These are phyloP conservation scores for Calocybe gangraenosa DNA, from an alignment of 768 basidiomycete genomes.

Conservation along the genomic window DNA sequence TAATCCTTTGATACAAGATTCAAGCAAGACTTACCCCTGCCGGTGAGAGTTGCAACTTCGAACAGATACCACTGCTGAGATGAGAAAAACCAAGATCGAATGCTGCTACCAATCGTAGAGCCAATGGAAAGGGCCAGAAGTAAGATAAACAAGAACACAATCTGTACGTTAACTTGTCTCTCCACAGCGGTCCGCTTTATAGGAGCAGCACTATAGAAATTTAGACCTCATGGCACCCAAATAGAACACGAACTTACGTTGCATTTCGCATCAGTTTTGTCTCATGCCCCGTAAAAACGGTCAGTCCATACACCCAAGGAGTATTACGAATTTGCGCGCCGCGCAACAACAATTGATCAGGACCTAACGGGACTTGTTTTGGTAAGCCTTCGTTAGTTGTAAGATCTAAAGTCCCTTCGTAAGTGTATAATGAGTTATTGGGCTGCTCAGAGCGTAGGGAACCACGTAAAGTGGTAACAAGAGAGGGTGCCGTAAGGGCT, in stretches of 20 bases:
- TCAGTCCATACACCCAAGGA: conserved; percentile 91
- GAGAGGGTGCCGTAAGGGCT: conserved; percentile 69
- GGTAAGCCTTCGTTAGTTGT: conserved; percentile 53
- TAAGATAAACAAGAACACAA: conserved; percentile 89
- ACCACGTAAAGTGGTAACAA: conserved; percentile 71
- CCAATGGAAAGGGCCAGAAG: conserved; percentile 85
- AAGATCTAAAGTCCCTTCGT: conserved; percentile 77
- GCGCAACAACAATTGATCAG: conserved; percentile 90
- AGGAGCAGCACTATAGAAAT: conserved; percentile 73
- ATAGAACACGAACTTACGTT: conserved; percentile 57
- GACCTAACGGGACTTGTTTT: conserved; percentile 85
- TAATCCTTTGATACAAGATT: conserved; percentile 1
- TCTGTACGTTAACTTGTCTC: conserved; percentile 92
- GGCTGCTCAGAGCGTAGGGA: conserved; percentile 93
- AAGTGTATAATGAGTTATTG: conserved; percentile 96
- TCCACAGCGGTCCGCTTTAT: conserved; percentile 97
- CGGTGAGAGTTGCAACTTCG: conserved; percentile 53
- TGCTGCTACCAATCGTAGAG: conserved; percentile 88
- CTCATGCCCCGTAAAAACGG: conserved; percentile 95
- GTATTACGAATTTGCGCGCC: conserved; percentile 97
- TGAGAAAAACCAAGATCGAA: conserved; percentile 88
- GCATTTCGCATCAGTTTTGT: conserved; percentile 98
- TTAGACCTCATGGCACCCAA: not conserved
- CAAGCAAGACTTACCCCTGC: conserved; percentile 48
- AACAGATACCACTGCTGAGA: conserved; percentile 88